phyloP scores from a whole-genome alignment of 495 filamentous ascomycete species.

The Hypoxylon fuscum region DNA sequence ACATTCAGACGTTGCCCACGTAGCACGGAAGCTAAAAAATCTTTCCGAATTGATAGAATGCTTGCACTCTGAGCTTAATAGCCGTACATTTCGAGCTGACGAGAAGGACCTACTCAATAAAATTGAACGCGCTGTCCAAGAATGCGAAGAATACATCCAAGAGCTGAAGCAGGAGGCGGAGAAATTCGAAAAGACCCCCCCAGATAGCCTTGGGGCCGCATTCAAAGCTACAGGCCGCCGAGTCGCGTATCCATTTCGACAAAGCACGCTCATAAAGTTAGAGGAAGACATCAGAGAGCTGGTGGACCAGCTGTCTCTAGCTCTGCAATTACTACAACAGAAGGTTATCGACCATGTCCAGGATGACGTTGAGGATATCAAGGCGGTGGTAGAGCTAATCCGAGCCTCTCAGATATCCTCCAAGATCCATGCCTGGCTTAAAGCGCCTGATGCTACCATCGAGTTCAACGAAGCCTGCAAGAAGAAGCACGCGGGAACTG shows the following conservation, averaged over 20 bases:
- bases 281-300: slow-evolving; percentile 47
- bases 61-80: slow-evolving; percentile 32
- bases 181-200: neutral
- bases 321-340: slow-evolving; percentile 43
- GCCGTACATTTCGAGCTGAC: slow-evolving; percentile 34
- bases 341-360: slow-evolving; percentile 27
- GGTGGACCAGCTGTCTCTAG: slow-evolving; percentile 40
- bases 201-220: neutral
- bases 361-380: slow-evolving; percentile 31
- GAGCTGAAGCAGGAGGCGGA: slow-evolving; percentile 30
- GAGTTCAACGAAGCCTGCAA: slow-evolving; percentile 43
- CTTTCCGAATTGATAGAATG: neutral
- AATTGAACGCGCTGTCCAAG: slow-evolving; percentile 31
- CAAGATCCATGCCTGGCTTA: neutral
- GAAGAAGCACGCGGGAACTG: slow-evolving; percentile 42
- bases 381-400: slow-evolving; percentile 21
- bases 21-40: neutral
- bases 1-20: neutral
- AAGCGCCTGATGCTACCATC: slow-evolving; percentile 34
- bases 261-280: slow-evolving; percentile 47
- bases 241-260: slow-evolving; percentile 45
- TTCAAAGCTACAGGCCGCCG: slow-evolving; percentile 30
- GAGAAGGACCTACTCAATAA: slow-evolving; percentile 36
- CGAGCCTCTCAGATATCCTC: neutral
- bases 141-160: slow-evolving; percentile 42